Percentiles rank a stretch among this genome's conserved stretches.
Conservation (phyloP, 2,329 filamentous ascomycete species). For the Nigrospora osmanthi region DNA sequence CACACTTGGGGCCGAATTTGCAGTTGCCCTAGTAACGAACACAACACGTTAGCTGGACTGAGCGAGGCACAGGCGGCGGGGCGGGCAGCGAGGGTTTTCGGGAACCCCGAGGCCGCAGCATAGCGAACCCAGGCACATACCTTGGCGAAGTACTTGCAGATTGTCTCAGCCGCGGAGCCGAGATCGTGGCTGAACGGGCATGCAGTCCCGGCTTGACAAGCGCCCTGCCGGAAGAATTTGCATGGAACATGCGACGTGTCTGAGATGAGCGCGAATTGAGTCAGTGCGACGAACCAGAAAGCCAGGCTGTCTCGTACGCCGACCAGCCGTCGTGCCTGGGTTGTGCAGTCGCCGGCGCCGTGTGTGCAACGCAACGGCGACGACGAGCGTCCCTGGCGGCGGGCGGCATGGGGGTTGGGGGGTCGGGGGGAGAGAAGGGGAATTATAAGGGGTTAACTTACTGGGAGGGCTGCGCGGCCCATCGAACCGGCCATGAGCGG, state of each 20-base stretch:
- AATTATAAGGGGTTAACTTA: conserved; percentile 27
- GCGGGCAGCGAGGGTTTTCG: too few species aligned
- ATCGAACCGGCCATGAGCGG: conserved; percentile 39
- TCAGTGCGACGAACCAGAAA: neutral
- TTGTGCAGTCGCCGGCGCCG: neutral
- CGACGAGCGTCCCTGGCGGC: neutral
- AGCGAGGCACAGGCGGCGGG: too few species aligned
- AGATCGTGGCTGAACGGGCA: conserved; percentile 96
- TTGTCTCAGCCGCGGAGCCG: conserved; percentile 73
- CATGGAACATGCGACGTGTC: conserved; percentile 96
- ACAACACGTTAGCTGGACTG: too few species aligned
- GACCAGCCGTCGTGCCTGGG: too few species aligned
- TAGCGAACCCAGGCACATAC: conserved; percentile 37
- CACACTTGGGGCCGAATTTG: conserved; percentile 97
- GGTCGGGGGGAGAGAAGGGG: neutral
- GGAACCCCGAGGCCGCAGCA: neutral
- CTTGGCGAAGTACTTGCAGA: conserved; percentile 99
- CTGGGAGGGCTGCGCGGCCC: conserved; percentile 57
- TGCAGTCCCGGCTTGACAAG: conserved; percentile 90
- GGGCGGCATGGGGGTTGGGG: conserved; percentile 1
- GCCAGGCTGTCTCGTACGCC: neutral
- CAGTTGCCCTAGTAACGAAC: conserved; percentile 69
- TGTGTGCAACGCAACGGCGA: neutral
- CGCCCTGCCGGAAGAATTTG: conserved; percentile 97
- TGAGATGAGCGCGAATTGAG: conserved; percentile 26